phyloP scores from a whole-genome alignment of 2,329 filamentous ascomycete genomes.

The Calonectria crousiana region DNA sequence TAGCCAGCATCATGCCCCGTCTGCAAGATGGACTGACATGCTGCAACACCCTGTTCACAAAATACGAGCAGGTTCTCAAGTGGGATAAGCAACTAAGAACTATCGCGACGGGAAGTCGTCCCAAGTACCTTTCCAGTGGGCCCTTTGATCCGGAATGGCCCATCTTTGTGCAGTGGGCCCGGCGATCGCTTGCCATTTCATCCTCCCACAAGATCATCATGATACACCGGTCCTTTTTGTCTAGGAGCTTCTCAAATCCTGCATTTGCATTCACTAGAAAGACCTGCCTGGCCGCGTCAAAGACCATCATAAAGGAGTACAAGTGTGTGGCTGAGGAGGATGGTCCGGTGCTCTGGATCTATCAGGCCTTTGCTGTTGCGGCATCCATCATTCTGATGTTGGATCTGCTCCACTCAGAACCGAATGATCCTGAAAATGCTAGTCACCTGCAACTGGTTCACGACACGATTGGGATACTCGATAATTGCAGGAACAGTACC shows the following conservation, averaged over 20 bases:
- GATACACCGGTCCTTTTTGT: neutral
- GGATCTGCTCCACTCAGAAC: neutral
- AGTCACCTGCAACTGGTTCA: neutral
- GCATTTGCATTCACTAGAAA: neutral
- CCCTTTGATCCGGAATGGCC: neutral
- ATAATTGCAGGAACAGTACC: neutral
- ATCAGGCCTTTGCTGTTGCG: neutral
- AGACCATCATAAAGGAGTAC: neutral
- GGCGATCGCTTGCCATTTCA: neutral
- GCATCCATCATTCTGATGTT: neutral
- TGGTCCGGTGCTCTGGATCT: neutral
- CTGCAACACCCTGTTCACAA: neutral
- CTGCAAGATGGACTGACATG: neutral
- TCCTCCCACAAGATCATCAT: neutral
- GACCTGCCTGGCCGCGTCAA: neutral
- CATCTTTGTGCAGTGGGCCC: neutral
- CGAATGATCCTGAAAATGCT: neutral
- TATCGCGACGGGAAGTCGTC: neutral
- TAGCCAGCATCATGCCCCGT: neutral
- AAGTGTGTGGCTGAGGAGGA: neutral
- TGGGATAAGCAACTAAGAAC: neutral
- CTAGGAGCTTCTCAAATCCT: neutral
- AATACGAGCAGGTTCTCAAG: neutral
- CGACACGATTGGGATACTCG: neutral
- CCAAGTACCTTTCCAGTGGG: neutral